phyloP scores from a whole-genome alignment of 169 alveolate species.

The Cryptosporidium viatorum region DNA sequence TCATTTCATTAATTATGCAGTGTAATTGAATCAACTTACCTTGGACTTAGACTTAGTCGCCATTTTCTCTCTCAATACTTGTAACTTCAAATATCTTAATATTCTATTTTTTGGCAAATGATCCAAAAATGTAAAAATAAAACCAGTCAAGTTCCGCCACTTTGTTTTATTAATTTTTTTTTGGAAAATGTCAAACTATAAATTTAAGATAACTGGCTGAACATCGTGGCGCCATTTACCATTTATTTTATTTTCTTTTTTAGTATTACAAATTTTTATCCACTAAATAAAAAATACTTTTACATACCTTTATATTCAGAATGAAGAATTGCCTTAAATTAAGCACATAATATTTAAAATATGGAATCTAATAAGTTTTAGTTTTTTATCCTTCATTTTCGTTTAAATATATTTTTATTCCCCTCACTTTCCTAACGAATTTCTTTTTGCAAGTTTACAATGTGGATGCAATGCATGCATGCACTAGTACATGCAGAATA shows the following conservation, averaged over 20 bases:
- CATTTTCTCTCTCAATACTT: background rate
- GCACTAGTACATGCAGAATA: background rate
- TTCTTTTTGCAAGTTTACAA: background rate
- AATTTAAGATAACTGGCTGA: background rate
- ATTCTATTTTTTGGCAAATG: background rate
- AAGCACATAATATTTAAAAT: background rate
- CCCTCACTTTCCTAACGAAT: background rate
- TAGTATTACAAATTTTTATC: too few relatives aligned
- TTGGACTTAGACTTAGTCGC: constrained; percentile 21
- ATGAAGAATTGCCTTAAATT: too few relatives aligned
- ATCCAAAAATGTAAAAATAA: background rate
- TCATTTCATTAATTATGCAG: background rate
- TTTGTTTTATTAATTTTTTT: background rate
- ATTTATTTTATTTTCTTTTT: too few relatives aligned
- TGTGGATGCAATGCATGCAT: constrained; percentile 30
- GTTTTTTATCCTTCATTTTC: background rate
- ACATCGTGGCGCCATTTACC: background rate
- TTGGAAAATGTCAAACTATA: background rate
- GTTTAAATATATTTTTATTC: too few relatives aligned
- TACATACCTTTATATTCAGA: background rate
- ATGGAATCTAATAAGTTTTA: background rate
- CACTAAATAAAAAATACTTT: too few relatives aligned
- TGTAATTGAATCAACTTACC: background rate
- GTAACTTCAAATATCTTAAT: background rate
- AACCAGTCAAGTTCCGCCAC: constrained; percentile 10